Base-by-base conservation (phyloP, 257 asterid species). In the Solanum megistacrolobum region DNA sequence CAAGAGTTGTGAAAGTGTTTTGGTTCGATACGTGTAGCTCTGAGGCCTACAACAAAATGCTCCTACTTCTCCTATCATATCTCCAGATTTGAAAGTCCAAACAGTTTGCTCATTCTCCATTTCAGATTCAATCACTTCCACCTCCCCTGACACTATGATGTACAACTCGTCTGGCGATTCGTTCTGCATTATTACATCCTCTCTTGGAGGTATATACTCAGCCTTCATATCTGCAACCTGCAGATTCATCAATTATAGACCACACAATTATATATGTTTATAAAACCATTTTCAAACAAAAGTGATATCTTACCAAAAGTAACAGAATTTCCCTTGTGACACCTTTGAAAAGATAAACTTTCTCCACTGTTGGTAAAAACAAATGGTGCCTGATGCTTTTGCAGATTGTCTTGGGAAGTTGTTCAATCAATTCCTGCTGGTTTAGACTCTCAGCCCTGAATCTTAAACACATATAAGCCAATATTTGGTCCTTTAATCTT, bases 191-290 rank as follows among this genome's bases (percentile, higher is more conserved):
- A 96, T 92, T 9, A 97, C 98, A 86, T 97, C 99, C 93, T 97
- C 98, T 89, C 98, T 92, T 14, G 99, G 99, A 0, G 99, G 98
- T 27, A 95, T 89, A 27, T 95, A 97, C 72, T 97, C 99, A 0
- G 99, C 98, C 86, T 92, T 96, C 95, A 95, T 93, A 62, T 95
- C 98, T 14, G 98, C 92, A 41, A 96, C 96, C 99, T 96, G 96
- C 58, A 88, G 68, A 87, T 79, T 34, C 48, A 83, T 23, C 52
- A 46, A 25, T 86, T 86, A 46, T 0, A 41, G 55, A 60, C 41
- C 65, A 11, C 74, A 32, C 21, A 58, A 5, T 2, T 10, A 27
- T 43, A 82, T 7, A 46, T 27, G 14, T 9, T 1, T 6, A 3
- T 58, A 21, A 31, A 16, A 36, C 87, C 13, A 3, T 60, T 23